Base-by-base conservation (phyloP, 2,329 filamentous ascomycete genomes). In the Aspergillus texensis region DNA sequence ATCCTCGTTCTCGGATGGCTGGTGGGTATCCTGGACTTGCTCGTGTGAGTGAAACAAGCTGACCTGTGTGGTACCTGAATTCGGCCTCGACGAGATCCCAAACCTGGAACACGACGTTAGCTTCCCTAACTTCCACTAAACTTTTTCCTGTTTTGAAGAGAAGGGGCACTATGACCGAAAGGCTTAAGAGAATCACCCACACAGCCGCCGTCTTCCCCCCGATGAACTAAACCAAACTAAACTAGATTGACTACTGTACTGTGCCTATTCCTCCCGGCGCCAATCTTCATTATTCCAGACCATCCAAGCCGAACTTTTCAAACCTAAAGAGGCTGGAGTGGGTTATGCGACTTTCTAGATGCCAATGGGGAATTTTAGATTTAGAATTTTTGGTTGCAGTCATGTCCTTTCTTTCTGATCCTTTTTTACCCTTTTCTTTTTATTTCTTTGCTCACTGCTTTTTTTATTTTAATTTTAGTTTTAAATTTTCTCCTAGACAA, bases 201-300 rank as follows among this genome's bases (percentile, higher is more conserved):
- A 19, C 28, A 52, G 28, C 30, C 26, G 48, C 48, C 48, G 48
- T 34, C 48, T 52, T 52, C 48, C 48, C 48, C 28, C 48, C 48
- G 28, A 32, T 32, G 48, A 52, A 52, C 48, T 21, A 61, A 63
- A 57, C 56, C 48, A 45, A 30, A 50, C 57, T 48, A 60, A 61
- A 63, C 58, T 41, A 59, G 62, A 36, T 30, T 52, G 26, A 62
- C 59, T 62, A 60, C 62, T 62, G 60, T 66, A 62, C 21, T 52
- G 62, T 66, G 67, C 63, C 65, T 66, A 63, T 66, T 69, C 62
- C 65, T 69, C 64, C 64, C 62, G 64, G 62, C 61, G 64, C 64
- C 65, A 69, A 67, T 67, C 62, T 69, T 68, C 63, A 64, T 67
- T 62, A 63, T 66, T 68, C 65, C 64, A 68, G 57, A 58, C 65